These are phyloP conservation scores for Wickerhamomyces canadensis DNA, from an alignment of 805 yeast species.

Conservation along the genomic window DNA sequence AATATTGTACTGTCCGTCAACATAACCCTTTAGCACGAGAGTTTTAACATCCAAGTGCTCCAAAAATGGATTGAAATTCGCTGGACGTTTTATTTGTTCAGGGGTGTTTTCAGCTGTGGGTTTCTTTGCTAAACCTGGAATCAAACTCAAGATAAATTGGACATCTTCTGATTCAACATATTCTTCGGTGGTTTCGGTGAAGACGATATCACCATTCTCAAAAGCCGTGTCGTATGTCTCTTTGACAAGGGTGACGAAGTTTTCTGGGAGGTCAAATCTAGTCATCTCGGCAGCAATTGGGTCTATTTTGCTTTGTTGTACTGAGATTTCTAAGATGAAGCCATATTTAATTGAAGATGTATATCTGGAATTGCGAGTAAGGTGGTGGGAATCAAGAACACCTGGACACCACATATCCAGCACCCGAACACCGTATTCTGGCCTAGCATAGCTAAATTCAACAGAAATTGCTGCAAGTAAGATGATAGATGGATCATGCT, in stretches of 20 bases:
- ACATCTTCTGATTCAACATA: constrained; percentile 26
- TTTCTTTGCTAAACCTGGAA: constrained; percentile 29
- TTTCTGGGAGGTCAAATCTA: constrained; percentile 29
- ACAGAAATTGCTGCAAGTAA: too few relatives aligned
- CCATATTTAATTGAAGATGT: too few relatives aligned
- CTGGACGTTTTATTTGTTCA: constrained; percentile 27
- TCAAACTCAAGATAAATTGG: constrained; percentile 27
- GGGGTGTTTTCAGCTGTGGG: constrained; percentile 33
- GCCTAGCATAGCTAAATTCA: too few relatives aligned
- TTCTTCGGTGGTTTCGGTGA: constrained; percentile 40
- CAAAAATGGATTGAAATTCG: constrained; percentile 63
- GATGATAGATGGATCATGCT: too few relatives aligned
- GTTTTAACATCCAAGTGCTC: constrained; percentile 76
- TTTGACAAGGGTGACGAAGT: constrained; percentile 31
- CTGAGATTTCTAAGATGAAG: too few relatives aligned
- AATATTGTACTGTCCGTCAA: constrained; percentile 47
- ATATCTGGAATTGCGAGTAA: too few relatives aligned
- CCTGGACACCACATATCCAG: too few relatives aligned
- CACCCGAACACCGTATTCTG: too few relatives aligned
- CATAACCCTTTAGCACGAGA: constrained; percentile 49
- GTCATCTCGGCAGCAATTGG: constrained; percentile 9
- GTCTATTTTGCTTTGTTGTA: too few relatives aligned
- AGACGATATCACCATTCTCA: constrained; percentile 39
- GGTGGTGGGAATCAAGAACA: too few relatives aligned
- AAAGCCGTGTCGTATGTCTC: constrained; percentile 45